Evolutionary conservation across 352 stramenopile genomes (phyloP).

Genomic region (Elongisporangium anandrum): DNA sequence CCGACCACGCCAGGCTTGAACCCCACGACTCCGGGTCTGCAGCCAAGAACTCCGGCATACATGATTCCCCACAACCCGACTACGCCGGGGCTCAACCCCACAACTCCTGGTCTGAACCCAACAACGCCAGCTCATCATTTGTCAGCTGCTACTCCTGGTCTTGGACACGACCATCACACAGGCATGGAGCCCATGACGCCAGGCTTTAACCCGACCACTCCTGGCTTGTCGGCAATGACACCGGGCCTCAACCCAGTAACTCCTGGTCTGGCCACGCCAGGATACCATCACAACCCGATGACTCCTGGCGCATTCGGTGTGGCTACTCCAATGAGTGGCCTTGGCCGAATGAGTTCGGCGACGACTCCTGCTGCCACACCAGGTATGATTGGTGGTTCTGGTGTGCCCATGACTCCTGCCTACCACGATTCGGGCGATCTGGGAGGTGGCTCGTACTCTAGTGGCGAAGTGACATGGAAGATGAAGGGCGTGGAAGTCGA

Average conservation of each 20-base stretch:
- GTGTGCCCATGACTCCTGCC: slow-evolving; percentile 74
- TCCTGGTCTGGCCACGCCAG: slow-evolving; percentile 74
- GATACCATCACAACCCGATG: slow-evolving; percentile 86
- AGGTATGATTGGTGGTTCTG: slow-evolving; percentile 59
- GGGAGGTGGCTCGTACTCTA: slow-evolving; percentile 23
- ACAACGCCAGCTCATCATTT: slow-evolving; percentile 61
- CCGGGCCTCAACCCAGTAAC: slow-evolving; percentile 79
- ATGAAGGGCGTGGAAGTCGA: slow-evolving; percentile 86
- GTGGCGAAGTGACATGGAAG: slow-evolving; percentile 81
- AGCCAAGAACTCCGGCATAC: slow-evolving; percentile 70
- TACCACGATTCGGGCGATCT: slow-evolving; percentile 56
- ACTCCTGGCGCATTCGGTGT: slow-evolving; percentile 78
- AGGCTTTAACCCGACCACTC: slow-evolving; percentile 83
- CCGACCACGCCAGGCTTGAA: slow-evolving; percentile 77
- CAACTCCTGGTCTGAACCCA: slow-evolving; percentile 72
- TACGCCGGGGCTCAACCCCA: slow-evolving; percentile 78
- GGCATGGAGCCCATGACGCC: slow-evolving; percentile 86
- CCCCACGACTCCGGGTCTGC: slow-evolving; percentile 74
- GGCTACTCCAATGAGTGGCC: slow-evolving; percentile 47
- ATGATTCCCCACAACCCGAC: slow-evolving; percentile 77
- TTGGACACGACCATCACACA: slow-evolving; percentile 53
- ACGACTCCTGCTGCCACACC: slow-evolving; percentile 65
- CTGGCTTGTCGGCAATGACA: slow-evolving; percentile 74
- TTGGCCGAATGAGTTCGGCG: slow-evolving; percentile 67
- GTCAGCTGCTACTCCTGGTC: slow-evolving; percentile 64